Evolutionary conservation across 148 eudicot species (phyloP), one percentile per base, ranked within the genome.

Genomic region (Rheum nobile): DNA sequence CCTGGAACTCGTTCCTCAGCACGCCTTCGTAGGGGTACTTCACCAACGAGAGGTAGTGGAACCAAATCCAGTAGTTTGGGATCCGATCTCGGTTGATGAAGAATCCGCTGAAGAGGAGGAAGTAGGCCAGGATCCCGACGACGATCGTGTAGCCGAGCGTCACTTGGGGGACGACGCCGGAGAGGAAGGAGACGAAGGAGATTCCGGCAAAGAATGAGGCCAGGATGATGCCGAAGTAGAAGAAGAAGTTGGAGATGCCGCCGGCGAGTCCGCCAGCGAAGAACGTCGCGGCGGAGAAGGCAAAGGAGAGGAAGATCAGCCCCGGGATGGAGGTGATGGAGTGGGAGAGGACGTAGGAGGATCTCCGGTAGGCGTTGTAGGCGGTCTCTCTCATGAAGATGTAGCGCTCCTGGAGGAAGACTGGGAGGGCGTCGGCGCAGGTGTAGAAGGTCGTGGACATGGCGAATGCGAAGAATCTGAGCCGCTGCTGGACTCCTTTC

Each of bases 1-100:
- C 43, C 59, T 73, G 41, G 24, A 76, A 76, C 75, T 80, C 79
- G 59, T 76, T 76, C 22, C 34, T 34, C 55, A 76, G 14, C 19
- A 80, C 82, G 39, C 79, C 82, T 50, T 82, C 80, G 55, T 76
- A 82, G 21, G 82, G 82, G 43, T 79, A 79, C 59, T 82, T 82
- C 14, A 79, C 75, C 12, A 82, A 80, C 21, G 85, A 79, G 16
- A 74, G 35, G 76, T 82, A 82, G 43, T 79, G 82, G 48, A 82
- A 74, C 80, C 85, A 82, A 2, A 76, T 71, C 82, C 82, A 82
- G 71, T 76, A 76, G 19, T 29, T 29, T 0, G 85, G 85, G 75
- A 79, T 79, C 24, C 75, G 72, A 31, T 78, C 73, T 17, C 78
- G 70, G 44, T 71, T 65, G 77, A 81, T 81, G 80, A 74, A 81